These are phyloP conservation scores for Yamadazyma scolyti DNA, from an alignment of 805 yeast species.

Conservation along the genomic window DNA sequence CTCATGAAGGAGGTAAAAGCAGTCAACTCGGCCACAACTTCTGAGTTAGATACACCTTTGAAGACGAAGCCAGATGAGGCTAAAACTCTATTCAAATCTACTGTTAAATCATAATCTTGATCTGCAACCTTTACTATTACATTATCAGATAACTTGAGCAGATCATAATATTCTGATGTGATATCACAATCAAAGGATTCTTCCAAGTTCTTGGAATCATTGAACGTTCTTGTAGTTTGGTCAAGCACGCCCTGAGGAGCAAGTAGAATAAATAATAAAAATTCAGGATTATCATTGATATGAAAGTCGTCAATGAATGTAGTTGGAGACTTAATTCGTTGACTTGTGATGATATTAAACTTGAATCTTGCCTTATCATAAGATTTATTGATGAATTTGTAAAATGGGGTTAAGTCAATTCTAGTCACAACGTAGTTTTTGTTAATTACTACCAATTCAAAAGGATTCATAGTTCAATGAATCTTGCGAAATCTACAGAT, in stretches of 20 bases:
- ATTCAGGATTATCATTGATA: slow-evolving; percentile 14
- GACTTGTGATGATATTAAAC: slow-evolving; percentile 38
- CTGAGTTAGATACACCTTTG: not conserved
- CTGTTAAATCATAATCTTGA: slow-evolving; percentile 15
- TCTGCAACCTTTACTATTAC: slow-evolving; percentile 14
- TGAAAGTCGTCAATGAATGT: slow-evolving; percentile 22
- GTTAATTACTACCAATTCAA: slow-evolving; percentile 3
- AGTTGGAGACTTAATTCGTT: slow-evolving; percentile 33
- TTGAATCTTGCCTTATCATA: slow-evolving; percentile 45
- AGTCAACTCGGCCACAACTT: slow-evolving; percentile 40
- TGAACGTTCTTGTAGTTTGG: slow-evolving; percentile 26
- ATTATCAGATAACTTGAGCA: slow-evolving; percentile 8
- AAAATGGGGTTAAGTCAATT: slow-evolving; percentile 4
- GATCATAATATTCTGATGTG: slow-evolving; percentile 19
- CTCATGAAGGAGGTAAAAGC: slow-evolving; percentile 51
- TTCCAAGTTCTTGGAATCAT: slow-evolving; percentile 15
- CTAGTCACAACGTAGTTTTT: not conserved
- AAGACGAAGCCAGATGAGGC: slow-evolving; percentile 21
- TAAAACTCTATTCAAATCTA: slow-evolving; percentile 18
- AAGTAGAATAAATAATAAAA: slow-evolving; percentile 21
- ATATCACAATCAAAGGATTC: slow-evolving; percentile 23
- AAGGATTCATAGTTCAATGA: slow-evolving; percentile 1
- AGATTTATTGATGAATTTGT: slow-evolving; percentile 43
- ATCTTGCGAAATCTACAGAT: not conserved
- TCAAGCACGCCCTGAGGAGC: slow-evolving; percentile 20